These are phyloP conservation scores for Fusarium xylarioides DNA, from an alignment of 2,329 filamentous ascomycete genomes.

Conservation along the genomic window DNA sequence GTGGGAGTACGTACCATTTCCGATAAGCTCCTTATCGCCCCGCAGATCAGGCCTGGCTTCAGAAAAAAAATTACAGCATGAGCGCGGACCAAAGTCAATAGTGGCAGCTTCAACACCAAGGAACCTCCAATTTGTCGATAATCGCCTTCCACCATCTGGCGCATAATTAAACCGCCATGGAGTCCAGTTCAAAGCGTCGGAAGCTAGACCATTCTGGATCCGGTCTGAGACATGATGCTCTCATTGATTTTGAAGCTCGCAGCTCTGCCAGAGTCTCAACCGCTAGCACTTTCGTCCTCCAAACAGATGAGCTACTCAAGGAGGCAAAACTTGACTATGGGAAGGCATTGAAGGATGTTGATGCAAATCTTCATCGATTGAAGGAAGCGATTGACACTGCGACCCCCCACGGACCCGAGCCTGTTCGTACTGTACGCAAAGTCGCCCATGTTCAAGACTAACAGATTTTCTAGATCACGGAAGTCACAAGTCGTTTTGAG, in stretches of 20 bases:
- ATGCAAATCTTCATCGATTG: constrained; percentile 60
- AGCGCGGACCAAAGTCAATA: constrained; percentile 16
- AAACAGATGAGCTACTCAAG: constrained; percentile 67
- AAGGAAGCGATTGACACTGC: constrained; percentile 64
- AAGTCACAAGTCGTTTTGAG: constrained; percentile 74
- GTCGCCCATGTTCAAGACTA: constrained; percentile 2
- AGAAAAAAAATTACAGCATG: constrained; percentile 39
- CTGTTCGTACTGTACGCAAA: constrained; percentile 53
- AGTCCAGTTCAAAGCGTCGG: constrained; percentile 58
- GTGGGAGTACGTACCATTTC: constrained; percentile 31
- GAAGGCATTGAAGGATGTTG: constrained; percentile 58
- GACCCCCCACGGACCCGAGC: constrained; percentile 57
- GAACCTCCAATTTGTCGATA: constrained; percentile 17
- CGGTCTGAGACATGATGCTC: constrained; percentile 47
- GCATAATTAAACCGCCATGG: constrained; percentile 49
- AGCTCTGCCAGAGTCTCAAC: constrained; percentile 54
- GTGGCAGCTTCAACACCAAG: constrained; percentile 32
- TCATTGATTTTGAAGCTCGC: constrained; percentile 54
- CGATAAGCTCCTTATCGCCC: constrained; percentile 44
- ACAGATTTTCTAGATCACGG: constrained; percentile 63
- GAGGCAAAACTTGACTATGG: constrained; percentile 63
- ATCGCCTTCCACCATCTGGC: constrained; percentile 14
- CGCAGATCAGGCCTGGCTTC: constrained; percentile 28
- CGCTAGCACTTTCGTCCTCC: constrained; percentile 65
- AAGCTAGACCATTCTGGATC: constrained; percentile 55